Conservation (phyloP, 2,329 filamentous ascomycete genomes). For the Arthrobotrys musiformis region DNA sequence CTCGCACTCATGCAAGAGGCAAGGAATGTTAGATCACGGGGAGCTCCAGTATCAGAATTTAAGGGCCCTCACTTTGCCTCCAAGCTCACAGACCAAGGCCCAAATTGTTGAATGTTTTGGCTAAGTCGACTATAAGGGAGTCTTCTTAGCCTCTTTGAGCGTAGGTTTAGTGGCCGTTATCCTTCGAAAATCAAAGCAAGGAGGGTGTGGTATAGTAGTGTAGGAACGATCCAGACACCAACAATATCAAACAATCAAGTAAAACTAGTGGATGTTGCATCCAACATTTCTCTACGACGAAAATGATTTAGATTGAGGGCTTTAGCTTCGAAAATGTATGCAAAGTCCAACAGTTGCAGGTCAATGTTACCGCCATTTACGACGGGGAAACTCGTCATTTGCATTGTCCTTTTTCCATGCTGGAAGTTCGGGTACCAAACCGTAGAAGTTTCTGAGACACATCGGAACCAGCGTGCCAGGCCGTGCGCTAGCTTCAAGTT, state of each 20-base stretch:
- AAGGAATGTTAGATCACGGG: conserved; percentile 55
- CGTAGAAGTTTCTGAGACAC: conserved; percentile 43
- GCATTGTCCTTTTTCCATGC: background rate
- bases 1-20: conserved; percentile 33
- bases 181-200: conserved; percentile 5
- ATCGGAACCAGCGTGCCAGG: conserved; percentile 46
- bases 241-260: too few relatives aligned
- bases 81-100: background rate
- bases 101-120: too few relatives aligned
- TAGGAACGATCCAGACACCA: conserved; percentile 27
- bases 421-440: conserved; percentile 3
- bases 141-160: conserved; percentile 26
- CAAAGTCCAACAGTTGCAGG: conserved; percentile 1
- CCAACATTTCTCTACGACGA: background rate
- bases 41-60: background rate
- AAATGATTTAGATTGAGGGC: background rate
- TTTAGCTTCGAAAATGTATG: background rate
- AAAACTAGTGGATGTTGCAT: background rate
- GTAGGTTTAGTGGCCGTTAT: conserved; percentile 49
- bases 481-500: conserved; percentile 27
- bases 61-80: conserved; percentile 7
- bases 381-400: conserved; percentile 22
- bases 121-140: conserved; percentile 1
- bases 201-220: background rate
- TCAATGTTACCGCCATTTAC: background rate